phyloP scores from a whole-genome alignment of 768 basidiomycete species.

The Coprinellus micaceus region DNA sequence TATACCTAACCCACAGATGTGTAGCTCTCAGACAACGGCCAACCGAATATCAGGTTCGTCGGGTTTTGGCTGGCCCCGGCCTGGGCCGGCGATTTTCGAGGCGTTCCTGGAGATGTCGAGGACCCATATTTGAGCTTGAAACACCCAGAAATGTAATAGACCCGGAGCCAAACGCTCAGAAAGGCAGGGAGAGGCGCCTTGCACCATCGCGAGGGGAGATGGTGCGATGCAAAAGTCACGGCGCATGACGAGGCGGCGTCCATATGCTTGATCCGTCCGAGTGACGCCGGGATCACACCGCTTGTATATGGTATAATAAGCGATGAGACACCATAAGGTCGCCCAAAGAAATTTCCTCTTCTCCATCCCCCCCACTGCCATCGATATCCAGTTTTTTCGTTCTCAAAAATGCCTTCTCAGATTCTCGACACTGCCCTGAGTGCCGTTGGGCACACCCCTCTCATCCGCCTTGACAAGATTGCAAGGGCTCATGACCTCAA shows the following conservation, averaged over 20 bases:
- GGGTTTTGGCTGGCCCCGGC: too few relatives aligned
- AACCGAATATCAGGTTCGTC: too few relatives aligned
- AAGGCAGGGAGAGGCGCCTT: not conserved
- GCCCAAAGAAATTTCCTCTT: not conserved
- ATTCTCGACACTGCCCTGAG: slow-evolving; percentile 79
- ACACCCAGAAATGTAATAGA: not conserved
- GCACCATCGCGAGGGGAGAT: not conserved
- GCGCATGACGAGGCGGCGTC: not conserved
- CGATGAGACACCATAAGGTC: not conserved
- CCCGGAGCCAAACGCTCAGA: not conserved
- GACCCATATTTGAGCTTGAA: not conserved
- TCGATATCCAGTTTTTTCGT: not conserved
- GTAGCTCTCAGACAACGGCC: too few relatives aligned
- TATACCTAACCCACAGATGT: too few relatives aligned
- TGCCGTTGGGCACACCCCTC: slow-evolving; percentile 87
- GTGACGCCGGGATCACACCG: not conserved
- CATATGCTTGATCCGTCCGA: slow-evolving; percentile 4
- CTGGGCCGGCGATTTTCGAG: not conserved
- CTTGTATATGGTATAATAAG: not conserved
- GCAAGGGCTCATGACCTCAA: slow-evolving; percentile 69
- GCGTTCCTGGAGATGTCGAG: not conserved
- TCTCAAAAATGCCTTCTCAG: slow-evolving; percentile 20
- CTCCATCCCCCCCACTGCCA: not conserved
- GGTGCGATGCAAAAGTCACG: not conserved
- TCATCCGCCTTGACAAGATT: slow-evolving; percentile 81